A percentile compares a stretch with the other conserved stretches of the same genome.
Evolutionary conservation across 768 basidiomycete species (phyloP).

Genomic region (Hericium rajendrae): DNA sequence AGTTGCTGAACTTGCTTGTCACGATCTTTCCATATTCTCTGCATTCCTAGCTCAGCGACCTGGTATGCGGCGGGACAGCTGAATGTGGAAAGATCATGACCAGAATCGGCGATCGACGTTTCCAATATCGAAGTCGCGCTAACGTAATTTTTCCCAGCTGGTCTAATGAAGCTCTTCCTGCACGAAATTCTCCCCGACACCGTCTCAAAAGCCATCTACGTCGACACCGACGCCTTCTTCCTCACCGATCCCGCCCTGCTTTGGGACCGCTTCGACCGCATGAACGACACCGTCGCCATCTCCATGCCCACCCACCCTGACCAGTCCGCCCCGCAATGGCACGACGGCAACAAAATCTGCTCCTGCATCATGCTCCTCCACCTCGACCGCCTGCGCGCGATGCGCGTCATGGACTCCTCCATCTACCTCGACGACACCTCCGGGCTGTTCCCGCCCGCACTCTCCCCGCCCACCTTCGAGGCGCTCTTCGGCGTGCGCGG

Average conservation of each 20-base stretch:
- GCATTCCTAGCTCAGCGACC: no score
- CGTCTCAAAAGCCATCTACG: slow-evolving; percentile 36
- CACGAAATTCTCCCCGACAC: slow-evolving; percentile 37
- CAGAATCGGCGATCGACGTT: no score
- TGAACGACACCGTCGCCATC: slow-evolving; percentile 28
- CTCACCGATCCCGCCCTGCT: slow-evolving; percentile 36
- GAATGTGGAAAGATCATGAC: no score
- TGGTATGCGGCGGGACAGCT: no score
- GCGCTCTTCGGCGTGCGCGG: slow-evolving; percentile 34
- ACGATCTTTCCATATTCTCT: no score
- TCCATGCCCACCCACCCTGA: slow-evolving; percentile 38
- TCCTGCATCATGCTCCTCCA: slow-evolving; percentile 46
- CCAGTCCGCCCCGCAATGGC: slow-evolving; percentile 30
- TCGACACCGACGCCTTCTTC: slow-evolving; percentile 45
- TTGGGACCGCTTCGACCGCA: slow-evolving; percentile 31
- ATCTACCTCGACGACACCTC: slow-evolving; percentile 25
- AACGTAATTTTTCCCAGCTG: slow-evolving; percentile 21
- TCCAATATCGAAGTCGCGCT: no score
- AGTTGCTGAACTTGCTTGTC: no score
- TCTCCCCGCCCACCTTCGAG: slow-evolving; percentile 33
- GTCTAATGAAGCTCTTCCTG: slow-evolving; percentile 44
- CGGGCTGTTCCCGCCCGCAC: slow-evolving; percentile 20
- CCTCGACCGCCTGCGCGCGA: slow-evolving; percentile 31
- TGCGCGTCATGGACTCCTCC: slow-evolving; percentile 39
- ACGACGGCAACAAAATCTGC: slow-evolving; percentile 37